A percentile compares a stretch with the other conserved stretches of the same genome.
These are phyloP conservation scores for Zygotorulaspora chibaensis DNA, from an alignment of 805 yeast genomes.

Conservation along the genomic window DNA sequence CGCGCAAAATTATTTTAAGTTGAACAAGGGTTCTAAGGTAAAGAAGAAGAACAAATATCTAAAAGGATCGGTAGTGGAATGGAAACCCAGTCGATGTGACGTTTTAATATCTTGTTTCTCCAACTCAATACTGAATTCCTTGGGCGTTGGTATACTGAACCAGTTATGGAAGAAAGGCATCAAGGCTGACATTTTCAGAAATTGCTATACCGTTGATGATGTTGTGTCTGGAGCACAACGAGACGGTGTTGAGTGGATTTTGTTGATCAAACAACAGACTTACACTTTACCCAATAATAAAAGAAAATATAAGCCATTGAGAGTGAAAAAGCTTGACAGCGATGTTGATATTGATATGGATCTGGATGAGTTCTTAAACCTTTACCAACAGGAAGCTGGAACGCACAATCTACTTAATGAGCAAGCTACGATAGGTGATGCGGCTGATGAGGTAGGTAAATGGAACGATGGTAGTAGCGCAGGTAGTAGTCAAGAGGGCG, in stretches of 20 bases:
- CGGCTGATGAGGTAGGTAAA: constrained; percentile 21
- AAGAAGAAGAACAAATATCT: constrained; percentile 35
- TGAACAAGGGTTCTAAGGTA: constrained; percentile 32
- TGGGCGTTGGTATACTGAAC: constrained; percentile 60
- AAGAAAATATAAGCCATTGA: constrained; percentile 68
- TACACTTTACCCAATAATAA: constrained; percentile 33
- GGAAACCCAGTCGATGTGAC: constrained; percentile 68
- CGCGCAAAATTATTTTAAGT: constrained; percentile 45
- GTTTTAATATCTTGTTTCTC: constrained; percentile 73
- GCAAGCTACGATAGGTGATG: constrained; percentile 17
- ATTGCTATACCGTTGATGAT: constrained; percentile 56
- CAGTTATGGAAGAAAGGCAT: constrained; percentile 75
- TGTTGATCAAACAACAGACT: constrained; percentile 67
- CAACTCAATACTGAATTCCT: constrained; percentile 48
- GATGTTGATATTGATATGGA: constrained; percentile 70
- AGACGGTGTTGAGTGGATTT: constrained; percentile 73
- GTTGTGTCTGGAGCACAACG: constrained; percentile 54
- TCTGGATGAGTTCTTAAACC: constrained; percentile 55
- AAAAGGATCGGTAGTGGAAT: constrained; percentile 39
- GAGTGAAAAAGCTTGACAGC: constrained; percentile 59
- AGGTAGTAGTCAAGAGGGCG: constrained; percentile 30
- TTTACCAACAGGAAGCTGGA: constrained; percentile 36
- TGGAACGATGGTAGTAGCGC: constrained; percentile 32
- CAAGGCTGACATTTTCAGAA: constrained; percentile 63
- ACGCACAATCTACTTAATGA: constrained; percentile 14